A percentile compares a stretch with the other conserved stretches of the same genome.
These are phyloP conservation scores for Juglanconis sp. DNA, from an alignment of 2,329 filamentous ascomycete genomes.

Conservation along the genomic window DNA sequence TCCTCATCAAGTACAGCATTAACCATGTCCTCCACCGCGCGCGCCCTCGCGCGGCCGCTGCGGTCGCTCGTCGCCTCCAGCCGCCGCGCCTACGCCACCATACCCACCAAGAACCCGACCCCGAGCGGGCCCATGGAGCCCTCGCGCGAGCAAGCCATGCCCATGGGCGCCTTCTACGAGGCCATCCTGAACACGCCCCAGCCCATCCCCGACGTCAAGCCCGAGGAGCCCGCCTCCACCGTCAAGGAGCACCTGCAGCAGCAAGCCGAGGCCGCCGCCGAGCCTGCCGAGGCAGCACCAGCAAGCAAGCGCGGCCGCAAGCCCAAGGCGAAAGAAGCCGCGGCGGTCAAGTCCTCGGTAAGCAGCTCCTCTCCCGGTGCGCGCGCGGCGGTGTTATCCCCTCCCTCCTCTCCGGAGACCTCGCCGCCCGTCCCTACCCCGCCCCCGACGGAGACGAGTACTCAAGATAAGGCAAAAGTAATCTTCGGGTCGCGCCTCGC, in stretches of 20 bases:
- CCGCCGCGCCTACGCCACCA: conserved; percentile 26
- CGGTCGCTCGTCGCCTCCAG: conserved; percentile 17
- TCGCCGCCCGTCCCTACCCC: conserved; percentile 33
- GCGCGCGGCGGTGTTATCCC: background rate
- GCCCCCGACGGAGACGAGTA: conserved; percentile 39
- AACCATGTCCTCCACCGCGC: conserved; percentile 14
- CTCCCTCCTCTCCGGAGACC: conserved; percentile 29
- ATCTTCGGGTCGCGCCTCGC: conserved; percentile 80
- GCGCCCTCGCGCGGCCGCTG: conserved; percentile 27
- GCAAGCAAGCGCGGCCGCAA: conserved; percentile 20
- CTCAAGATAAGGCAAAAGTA: conserved; percentile 58
- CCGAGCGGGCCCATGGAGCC: conserved; percentile 25
- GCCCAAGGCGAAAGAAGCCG: conserved; percentile 19
- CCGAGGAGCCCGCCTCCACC: conserved; percentile 41
- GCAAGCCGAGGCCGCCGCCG: background rate
- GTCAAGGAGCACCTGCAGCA: conserved; percentile 22
- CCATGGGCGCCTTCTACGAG: conserved; percentile 59
- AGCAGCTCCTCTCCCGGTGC: conserved; percentile 3
- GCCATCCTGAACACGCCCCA: conserved; percentile 48
- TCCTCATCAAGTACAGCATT: background rate
- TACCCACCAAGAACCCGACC: conserved; percentile 26
- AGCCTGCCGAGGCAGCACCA: background rate
- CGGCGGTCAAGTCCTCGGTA: conserved; percentile 14
- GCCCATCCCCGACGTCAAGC: conserved; percentile 39
- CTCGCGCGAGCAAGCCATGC: conserved; percentile 39